These are phyloP conservation scores for Anthracocystis walkeri DNA, from an alignment of 1,284 basidiomycete species.

Conservation along the genomic window DNA sequence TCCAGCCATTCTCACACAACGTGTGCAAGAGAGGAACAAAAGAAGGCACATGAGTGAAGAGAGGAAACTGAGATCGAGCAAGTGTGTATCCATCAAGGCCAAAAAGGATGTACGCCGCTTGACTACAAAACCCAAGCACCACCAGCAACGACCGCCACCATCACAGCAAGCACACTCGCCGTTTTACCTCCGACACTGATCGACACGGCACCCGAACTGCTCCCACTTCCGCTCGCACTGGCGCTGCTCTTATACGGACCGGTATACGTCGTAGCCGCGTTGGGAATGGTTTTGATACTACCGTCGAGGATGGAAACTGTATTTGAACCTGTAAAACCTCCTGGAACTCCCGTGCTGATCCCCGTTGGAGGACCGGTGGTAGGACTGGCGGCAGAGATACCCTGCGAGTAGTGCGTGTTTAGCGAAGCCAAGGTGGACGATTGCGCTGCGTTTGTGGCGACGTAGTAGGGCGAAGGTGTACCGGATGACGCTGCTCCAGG, in stretches of 20 bases:
- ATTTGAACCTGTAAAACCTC: conserved; percentile 35
- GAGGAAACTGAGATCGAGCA: not conserved
- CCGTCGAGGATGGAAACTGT: conserved; percentile 34
- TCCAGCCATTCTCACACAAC: too few relatives aligned
- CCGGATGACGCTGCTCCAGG: conserved; percentile 26
- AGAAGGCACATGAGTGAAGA: not conserved
- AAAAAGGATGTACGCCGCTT: not conserved
- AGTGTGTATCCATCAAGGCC: not conserved
- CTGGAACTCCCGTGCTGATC: conserved; percentile 34
- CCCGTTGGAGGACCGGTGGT: conserved; percentile 39
- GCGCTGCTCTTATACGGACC: conserved; percentile 8
- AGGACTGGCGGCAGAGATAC: conserved; percentile 31
- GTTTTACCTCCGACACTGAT: not conserved
- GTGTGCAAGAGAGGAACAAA: not conserved
- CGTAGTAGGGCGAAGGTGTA: conserved; percentile 26
- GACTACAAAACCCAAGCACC: conserved; percentile 22
- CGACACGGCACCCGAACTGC: not conserved
- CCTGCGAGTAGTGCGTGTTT: conserved; percentile 44
- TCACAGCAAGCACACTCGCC: not conserved
- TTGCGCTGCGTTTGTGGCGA: conserved; percentile 33
- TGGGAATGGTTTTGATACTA: conserved; percentile 38
- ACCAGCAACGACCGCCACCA: conserved; percentile 14
- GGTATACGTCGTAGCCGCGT: conserved; percentile 48
- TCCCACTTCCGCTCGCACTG: not conserved
- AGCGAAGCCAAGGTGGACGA: conserved; percentile 36